phyloP scores from a whole-genome alignment of 108 stramenopile species.

The Pelagomonas calceolata region DNA sequence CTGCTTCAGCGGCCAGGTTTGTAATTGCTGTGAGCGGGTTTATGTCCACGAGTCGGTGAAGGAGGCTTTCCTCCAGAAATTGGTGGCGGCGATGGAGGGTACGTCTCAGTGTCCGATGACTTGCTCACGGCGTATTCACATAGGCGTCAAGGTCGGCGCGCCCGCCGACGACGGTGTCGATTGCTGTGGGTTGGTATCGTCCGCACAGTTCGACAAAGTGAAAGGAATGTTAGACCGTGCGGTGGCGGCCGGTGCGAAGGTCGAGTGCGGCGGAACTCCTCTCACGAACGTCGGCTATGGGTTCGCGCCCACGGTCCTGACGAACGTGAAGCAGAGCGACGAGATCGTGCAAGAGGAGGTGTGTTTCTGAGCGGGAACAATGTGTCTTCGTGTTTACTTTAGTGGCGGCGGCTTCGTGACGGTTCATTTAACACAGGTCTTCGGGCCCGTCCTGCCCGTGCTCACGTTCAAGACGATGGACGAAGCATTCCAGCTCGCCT shows the following conservation, averaged over 20 bases:
- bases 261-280: constrained; percentile 20
- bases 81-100: constrained; percentile 24
- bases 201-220: constrained; percentile 17
- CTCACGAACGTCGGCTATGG: constrained; percentile 14
- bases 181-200: constrained; percentile 26
- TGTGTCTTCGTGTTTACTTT: background rate
- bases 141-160: constrained; percentile 18
- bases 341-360: constrained; percentile 37
- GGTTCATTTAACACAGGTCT: constrained; percentile 11
- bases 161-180: constrained; percentile 20
- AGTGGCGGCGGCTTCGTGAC: background rate
- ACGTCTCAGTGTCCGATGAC: no score
- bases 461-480: constrained; percentile 31
- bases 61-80: constrained; percentile 23
- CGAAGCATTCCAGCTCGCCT: constrained; percentile 49
- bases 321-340: constrained; percentile 1
- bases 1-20: constrained; percentile 28
- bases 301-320: constrained; percentile 30
- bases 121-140: no score
- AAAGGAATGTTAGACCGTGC: constrained; percentile 23
- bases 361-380: no score
- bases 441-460: constrained; percentile 45
- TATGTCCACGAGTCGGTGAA: constrained; percentile 33
- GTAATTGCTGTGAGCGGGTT: constrained; percentile 30
- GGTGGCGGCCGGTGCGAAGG: constrained; percentile 25